Conservation (phyloP, 768 basidiomycete genomes). For the Suillus luteus region DNA sequence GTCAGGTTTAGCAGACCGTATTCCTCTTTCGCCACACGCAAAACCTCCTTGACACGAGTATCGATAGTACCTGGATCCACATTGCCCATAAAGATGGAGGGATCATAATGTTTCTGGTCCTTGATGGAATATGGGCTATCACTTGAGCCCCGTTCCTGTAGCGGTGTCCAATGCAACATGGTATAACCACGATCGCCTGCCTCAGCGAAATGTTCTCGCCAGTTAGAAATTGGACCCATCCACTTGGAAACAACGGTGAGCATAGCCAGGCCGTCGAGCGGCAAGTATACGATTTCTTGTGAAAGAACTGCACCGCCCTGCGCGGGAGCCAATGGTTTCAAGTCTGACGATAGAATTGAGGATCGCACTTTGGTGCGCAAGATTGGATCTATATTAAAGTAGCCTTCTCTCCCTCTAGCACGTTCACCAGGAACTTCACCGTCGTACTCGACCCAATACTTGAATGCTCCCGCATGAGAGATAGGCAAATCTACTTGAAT, state of each 20-base stretch:
- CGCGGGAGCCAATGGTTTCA: constrained; percentile 51
- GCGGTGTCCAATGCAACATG: constrained; percentile 95
- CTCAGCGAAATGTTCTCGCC: constrained; percentile 81
- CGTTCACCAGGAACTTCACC: constrained; percentile 57
- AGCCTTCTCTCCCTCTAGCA: constrained; percentile 83
- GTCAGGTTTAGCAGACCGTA: constrained; percentile 89
- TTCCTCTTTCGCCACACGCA: constrained; percentile 75
- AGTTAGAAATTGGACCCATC: constrained; percentile 86
- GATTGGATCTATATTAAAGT: constrained; percentile 95
- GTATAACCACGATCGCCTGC: constrained; percentile 92
- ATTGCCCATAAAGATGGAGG: constrained; percentile 58
- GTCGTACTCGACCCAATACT: constrained; percentile 94
- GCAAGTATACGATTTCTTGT: constrained; percentile 62
- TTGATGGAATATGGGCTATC: constrained; percentile 93
- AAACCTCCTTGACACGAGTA: constrained; percentile 58
- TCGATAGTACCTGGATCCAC: constrained; percentile 52
- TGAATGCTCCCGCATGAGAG: constrained; percentile 94
- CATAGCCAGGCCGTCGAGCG: constrained; percentile 86
- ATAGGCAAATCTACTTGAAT: constrained; percentile 95
- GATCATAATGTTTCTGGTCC: constrained; percentile 83
- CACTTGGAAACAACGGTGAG: constrained; percentile 95
- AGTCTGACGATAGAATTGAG: constrained; percentile 63
- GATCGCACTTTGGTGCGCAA: constrained; percentile 75
- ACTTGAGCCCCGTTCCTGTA: constrained; percentile 89
- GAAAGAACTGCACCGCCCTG: constrained; percentile 54